These are phyloP conservation scores for Skeletonema costatum DNA, from an alignment of 108 stramenopile genomes.

Conservation along the genomic window DNA sequence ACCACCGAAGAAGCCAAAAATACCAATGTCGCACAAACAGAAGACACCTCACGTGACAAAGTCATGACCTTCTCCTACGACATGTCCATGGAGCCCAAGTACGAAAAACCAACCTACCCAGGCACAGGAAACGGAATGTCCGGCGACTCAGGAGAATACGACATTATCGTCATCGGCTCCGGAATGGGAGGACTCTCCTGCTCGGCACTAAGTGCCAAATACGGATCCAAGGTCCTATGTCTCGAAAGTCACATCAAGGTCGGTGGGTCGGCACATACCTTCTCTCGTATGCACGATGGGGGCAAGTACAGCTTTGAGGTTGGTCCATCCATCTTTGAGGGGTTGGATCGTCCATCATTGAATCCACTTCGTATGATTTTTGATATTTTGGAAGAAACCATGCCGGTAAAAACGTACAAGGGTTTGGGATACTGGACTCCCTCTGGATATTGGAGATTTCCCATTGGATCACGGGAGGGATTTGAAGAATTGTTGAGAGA, in stretches of 20 bases:
- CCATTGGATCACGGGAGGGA: conserved; percentile 66
- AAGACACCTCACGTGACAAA: conserved; percentile 83
- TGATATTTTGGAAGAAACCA: conserved; percentile 83
- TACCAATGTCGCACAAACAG: conserved; percentile 85
- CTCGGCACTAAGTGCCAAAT: conserved; percentile 82
- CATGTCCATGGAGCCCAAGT: conserved; percentile 84
- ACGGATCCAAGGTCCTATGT: conserved; percentile 75
- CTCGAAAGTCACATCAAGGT: conserved; percentile 90
- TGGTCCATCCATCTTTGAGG: conserved; percentile 90
- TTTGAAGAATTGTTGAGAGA: conserved; percentile 85
- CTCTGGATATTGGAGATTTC: conserved; percentile 88
- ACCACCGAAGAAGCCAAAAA: conserved; percentile 10
- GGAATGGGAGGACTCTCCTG: conserved; percentile 92
- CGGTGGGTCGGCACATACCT: conserved; percentile 89
- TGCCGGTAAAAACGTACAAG: conserved; percentile 92
- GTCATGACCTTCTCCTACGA: conserved; percentile 93
- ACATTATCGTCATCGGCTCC: conserved; percentile 87
- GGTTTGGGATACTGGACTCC: conserved; percentile 92
- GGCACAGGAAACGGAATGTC: conserved; percentile 90
- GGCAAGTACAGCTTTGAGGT: conserved; percentile 91
- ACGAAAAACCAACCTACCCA: conserved; percentile 90
- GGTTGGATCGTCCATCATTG: conserved; percentile 80
- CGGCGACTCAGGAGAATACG: conserved; percentile 82
- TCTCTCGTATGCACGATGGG: conserved; percentile 83
- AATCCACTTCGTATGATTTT: conserved; percentile 92